These are phyloP conservation scores for Abrus precatorius DNA, from an alignment of 306 rosid species.

Conservation along the genomic window DNA sequence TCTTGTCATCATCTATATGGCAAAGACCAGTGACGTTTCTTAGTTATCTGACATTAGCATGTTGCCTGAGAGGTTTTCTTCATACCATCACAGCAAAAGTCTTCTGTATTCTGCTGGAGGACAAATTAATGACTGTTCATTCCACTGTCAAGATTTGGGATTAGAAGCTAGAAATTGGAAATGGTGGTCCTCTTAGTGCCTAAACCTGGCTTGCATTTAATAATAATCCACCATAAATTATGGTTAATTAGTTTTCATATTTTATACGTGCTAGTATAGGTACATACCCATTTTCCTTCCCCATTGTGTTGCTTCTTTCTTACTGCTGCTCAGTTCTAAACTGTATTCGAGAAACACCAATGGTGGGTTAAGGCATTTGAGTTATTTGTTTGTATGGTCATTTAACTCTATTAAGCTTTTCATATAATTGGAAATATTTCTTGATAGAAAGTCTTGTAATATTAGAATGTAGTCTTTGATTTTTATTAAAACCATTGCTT, in stretches of 20 bases:
- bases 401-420: slow-evolving; percentile 22
- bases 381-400: background rate
- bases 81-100: background rate
- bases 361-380: slow-evolving; percentile 6
- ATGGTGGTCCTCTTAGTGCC: background rate
- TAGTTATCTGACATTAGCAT: slow-evolving; percentile 20
- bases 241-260: background rate
- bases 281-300: background rate
- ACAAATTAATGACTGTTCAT: slow-evolving; percentile 5
- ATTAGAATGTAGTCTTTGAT: slow-evolving; percentile 2
- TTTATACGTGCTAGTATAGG: background rate
- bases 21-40: slow-evolving; percentile 30
- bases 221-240: background rate
- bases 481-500: slow-evolving; percentile 15
- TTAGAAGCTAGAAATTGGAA: background rate
- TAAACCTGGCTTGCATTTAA: slow-evolving; percentile 15
- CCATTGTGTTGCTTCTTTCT: background rate
- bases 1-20: slow-evolving; percentile 8
- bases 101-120: background rate
- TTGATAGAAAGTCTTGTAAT: slow-evolving; percentile 4
- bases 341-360: slow-evolving; percentile 27
- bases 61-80: slow-evolving; percentile 26
- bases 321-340: slow-evolving; percentile 8
- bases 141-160: background rate
- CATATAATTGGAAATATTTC: slow-evolving; percentile 6